Evolutionary conservation across 129 eudicot genomes (phyloP), one percentile per base, ranked within the genome.

Genomic region (Lactuca sativa): DNA sequence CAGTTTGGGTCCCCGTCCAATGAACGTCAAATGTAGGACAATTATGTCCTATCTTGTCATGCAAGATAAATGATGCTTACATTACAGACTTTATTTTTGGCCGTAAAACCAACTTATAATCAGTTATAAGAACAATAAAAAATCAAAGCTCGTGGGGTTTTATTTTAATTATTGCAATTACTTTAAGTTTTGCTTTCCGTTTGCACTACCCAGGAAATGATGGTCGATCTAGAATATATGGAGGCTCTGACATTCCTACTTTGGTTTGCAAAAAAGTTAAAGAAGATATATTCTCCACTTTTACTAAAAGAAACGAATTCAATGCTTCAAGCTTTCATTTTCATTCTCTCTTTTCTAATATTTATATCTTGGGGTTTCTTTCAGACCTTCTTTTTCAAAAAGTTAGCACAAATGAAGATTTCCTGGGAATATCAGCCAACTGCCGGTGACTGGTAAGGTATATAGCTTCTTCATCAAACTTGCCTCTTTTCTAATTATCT

Each of bases 211-310:
- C 11, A 21, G 14, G 55, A 62, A 72, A 51, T 18, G 70, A 63
- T 36, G 40, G 41, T 15, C 7, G 31, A 47, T 47, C 52, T n/a
- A 18, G 65, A 69, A 77, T 61, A 75, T 59, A 75, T 77, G 44
- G 66, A 53, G 18, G 30, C 59, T 62, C 59, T 66, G 76, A 62
- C 75, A 53, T 76, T 69, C 64, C 47, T 52, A 67, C 56, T 53
- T 78, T 66, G 62, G 58, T 54, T 47, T 41, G 71, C 37, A 61
- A 57, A 77, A 77, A 74, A 49, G 72, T 70, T 65, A 49, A 17
- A 60, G 61, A 65, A 57, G 79, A 68, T 60, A 82, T 68, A 83
- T 83, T 78, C 87, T 71, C 70, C 65, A 71, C 87, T 83, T 78
- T 71, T 53, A 31, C 43, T 71, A 70, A 75, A 78, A 66, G 81